phyloP scores from a whole-genome alignment of 2,329 filamentous ascomycete species.

The Parastagonospora nodorum region DNA sequence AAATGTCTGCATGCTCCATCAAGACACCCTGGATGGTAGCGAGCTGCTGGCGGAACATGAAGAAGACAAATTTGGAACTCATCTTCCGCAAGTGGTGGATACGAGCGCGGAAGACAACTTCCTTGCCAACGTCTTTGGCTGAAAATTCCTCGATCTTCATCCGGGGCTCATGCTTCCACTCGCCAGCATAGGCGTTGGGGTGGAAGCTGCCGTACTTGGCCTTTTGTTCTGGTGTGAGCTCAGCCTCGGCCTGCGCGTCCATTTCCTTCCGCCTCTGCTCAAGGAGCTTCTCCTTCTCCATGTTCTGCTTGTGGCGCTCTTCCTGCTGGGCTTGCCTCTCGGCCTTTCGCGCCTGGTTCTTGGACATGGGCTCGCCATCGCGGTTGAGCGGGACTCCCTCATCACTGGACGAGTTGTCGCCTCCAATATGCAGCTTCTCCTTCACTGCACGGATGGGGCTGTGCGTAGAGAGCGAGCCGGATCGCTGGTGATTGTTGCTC shows the following conservation, averaged over 20 bases:
- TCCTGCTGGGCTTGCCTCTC: constrained; percentile 53
- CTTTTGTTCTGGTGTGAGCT: constrained; percentile 64
- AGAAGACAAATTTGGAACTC: constrained; percentile 81
- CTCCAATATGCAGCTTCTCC: constrained; percentile 47
- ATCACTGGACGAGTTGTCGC: constrained; percentile 39
- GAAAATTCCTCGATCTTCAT: constrained; percentile 59
- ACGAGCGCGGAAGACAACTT: constrained; percentile 70
- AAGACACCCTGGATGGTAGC: constrained; percentile 85
- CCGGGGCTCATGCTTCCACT: constrained; percentile 55
- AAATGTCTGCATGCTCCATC: constrained; percentile 64
- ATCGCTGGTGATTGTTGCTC: constrained; percentile 25
- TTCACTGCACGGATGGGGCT: constrained; percentile 48
- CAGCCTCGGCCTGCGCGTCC: constrained; percentile 54
- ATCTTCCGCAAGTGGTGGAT: constrained; percentile 81
- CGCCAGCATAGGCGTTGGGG: constrained; percentile 62
- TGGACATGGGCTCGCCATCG: constrained; percentile 56
- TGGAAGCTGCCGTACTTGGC: constrained; percentile 63
- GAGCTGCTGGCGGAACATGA: constrained; percentile 84
- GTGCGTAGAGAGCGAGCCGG: constrained; percentile 34
- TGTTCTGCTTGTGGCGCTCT: constrained; percentile 49
- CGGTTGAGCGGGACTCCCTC: constrained; percentile 51
- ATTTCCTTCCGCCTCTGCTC: constrained; percentile 55
- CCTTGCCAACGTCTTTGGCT: constrained; percentile 59
- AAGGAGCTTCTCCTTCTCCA: constrained; percentile 52
- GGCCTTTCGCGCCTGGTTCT: constrained; percentile 56